These are phyloP conservation scores for Poterioochromonas sp. DNA, from an alignment of 352 stramenopile species.

Conservation along the genomic window DNA sequence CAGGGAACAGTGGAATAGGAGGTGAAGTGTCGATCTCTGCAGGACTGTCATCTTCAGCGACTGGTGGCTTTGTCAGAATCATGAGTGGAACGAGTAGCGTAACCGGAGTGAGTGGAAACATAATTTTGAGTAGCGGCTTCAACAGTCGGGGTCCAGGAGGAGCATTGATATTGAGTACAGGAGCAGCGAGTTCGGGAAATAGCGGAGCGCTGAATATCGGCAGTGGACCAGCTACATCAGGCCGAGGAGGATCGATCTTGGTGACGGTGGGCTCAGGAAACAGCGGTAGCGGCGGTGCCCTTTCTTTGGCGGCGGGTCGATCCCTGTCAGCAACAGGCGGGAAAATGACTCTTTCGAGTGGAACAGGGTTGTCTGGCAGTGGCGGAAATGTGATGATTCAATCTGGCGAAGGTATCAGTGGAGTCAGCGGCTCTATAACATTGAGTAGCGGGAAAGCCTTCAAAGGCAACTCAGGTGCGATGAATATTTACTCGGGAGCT, in stretches of 20 bases:
- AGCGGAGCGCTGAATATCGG: neutral
- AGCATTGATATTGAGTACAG: constrained; percentile 35
- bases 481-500: neutral
- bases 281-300: neutral
- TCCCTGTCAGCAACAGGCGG: constrained; percentile 1
- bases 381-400: constrained; percentile 50
- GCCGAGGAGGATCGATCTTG: neutral
- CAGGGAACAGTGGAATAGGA: constrained; percentile 44
- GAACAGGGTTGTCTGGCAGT: constrained; percentile 37
- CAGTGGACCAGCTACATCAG: neutral
- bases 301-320: neutral
- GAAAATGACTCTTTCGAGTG: constrained; percentile 62
- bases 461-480: constrained; percentile 34
- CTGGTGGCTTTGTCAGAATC: constrained; percentile 9
- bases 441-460: constrained; percentile 39
- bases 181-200: constrained; percentile 39
- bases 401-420: constrained; percentile 44
- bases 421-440: constrained; percentile 36
- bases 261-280: neutral
- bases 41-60: constrained; percentile 35
- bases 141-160: neutral
- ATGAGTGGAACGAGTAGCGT: neutral
- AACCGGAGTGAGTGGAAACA: neutral
- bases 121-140: neutral
- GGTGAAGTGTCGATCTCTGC: constrained; percentile 53